Evolutionary conservation across 257 asterid species (phyloP), one percentile per base, ranked within the genome.

Genomic region (Paulownia fortunei): DNA sequence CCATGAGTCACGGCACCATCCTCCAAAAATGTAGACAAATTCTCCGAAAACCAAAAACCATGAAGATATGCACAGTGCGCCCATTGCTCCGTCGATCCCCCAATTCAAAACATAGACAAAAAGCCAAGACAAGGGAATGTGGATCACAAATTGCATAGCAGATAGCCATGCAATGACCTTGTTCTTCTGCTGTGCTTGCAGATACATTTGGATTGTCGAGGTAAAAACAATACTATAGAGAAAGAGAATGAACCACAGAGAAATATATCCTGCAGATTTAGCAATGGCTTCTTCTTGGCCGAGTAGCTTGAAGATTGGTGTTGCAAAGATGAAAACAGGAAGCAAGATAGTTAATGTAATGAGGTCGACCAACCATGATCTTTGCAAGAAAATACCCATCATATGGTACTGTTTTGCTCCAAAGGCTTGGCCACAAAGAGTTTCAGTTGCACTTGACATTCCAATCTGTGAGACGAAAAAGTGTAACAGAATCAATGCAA

Each of bases 381-480:
- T 54, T 51, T 90, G 95, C 83, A 90, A 72, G 46, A 83, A 90
- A 51, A 88, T 82, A 0, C 95, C 95, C 83, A 73, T 21, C 83
- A 80, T 80, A 27, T 74, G 76, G 58, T 66, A 49, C 59, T 80
- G 83, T 5, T 74, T 83, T 0, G 91, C 92, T 10, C 95, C 95
- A 23, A 52, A 86, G 1, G 95, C 92, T 73, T 90, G 92, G 0
- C 95, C 92, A 26, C 95, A 88, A 0, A 90, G 84, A 16, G 95
- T 90, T 44, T 90, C 95, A 7, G 86, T 55, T 0, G 94, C 94
- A 71, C 94, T 90, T 0, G 89, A 89, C 92, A 90, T 90, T 27
- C 92, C 95, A 47, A 90, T 69, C 90, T 89, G 81, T 24, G 24
- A 36, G 24, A 21, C 30, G 8, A 1, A 52, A 60, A 19, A 32